Evolutionary conservation across 768 basidiomycete genomes (phyloP).

Genomic region (Suillus sp.): DNA sequence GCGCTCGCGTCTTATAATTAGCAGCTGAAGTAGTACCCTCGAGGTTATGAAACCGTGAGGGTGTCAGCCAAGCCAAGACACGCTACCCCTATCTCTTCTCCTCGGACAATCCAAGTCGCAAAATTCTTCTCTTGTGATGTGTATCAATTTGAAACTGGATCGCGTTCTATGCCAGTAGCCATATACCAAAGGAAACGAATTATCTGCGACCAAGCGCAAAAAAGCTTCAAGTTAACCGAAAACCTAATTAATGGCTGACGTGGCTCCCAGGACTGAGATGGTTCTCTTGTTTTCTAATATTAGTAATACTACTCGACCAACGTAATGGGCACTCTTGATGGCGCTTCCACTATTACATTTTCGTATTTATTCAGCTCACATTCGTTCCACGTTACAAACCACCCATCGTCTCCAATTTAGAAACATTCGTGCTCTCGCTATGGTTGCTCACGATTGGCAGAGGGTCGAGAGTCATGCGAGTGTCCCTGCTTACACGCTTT

Average conservation of each 20-base stretch:
- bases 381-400: neutral
- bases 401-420: neutral
- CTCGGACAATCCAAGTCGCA: neutral
- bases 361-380: neutral
- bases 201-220: conserved; percentile 6
- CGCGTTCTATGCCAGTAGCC: neutral
- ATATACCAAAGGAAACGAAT: neutral
- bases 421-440: conserved; percentile 22
- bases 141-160: neutral
- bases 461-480: conserved; percentile 17
- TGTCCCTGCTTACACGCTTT: conserved; percentile 54
- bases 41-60: conserved; percentile 2
- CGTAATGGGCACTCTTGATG: neutral
- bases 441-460: conserved; percentile 28
- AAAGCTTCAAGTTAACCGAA: neutral
- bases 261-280: neutral
- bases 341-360: neutral
- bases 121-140: neutral
- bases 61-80: neutral
- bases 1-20: neutral
- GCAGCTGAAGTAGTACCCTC: neutral
- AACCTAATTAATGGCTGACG: neutral
- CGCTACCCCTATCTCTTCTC: neutral
- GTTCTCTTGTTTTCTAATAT: conserved; percentile 6
- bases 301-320: conserved; percentile 37